Evolutionary conservation across 768 basidiomycete species (phyloP).

Genomic region (Lentinula raphanica): DNA sequence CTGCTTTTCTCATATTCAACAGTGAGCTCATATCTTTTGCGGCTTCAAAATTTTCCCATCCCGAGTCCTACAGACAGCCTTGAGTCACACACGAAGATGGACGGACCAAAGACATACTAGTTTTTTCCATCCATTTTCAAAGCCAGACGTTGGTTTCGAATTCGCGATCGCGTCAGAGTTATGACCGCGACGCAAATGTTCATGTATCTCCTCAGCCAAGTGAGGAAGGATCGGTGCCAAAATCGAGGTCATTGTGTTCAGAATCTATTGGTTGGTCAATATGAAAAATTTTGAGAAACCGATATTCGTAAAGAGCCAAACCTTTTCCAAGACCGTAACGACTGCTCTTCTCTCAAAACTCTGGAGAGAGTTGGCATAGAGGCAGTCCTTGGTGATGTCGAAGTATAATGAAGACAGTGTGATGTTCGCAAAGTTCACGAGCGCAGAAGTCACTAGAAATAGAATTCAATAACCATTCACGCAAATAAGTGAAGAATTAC

Average conservation of each 20-base stretch:
- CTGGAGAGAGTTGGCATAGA: constrained; percentile 65
- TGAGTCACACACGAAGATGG: not conserved
- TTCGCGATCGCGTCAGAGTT: constrained; percentile 20
- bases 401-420: constrained; percentile 90
- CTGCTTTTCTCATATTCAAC: constrained; percentile 53
- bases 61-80: constrained; percentile 32
- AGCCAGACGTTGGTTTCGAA: no score
- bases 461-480: not conserved
- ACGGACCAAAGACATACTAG: constrained; percentile 42
- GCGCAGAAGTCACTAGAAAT: constrained; percentile 57
- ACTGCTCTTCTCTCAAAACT: constrained; percentile 57
- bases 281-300: not conserved
- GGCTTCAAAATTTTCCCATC: constrained; percentile 59
- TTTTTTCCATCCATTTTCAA: constrained; percentile 61
- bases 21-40: constrained; percentile 61
- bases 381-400: constrained; percentile 82
- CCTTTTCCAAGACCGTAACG: constrained; percentile 68
- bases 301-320: constrained; percentile 23
- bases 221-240: constrained; percentile 87
- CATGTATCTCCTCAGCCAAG: constrained; percentile 83
- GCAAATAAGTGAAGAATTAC: constrained; percentile 30
- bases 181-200: constrained; percentile 21
- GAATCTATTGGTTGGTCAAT: constrained; percentile 35
- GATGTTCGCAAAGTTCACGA: constrained; percentile 75
- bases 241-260: constrained; percentile 61